Conservation (phyloP, 352 stramenopile genomes). For the Phytopythium delawarense region DNA sequence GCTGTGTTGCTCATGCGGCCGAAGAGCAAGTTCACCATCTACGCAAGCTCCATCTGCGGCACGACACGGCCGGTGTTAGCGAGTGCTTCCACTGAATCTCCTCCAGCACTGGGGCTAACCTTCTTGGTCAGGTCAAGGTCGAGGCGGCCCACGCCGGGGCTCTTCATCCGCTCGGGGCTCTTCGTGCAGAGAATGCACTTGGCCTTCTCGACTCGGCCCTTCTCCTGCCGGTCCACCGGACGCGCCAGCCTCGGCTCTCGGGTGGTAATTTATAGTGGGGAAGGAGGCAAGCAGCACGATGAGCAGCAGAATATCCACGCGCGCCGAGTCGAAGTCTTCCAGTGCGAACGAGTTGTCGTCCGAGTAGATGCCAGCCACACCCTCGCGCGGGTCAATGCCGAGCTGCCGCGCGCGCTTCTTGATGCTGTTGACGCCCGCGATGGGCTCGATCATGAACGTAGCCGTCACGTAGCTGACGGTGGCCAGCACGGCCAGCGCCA, state of each 20-base stretch:
- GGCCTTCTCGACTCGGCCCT: slow-evolving; percentile 47
- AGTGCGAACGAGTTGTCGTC: slow-evolving; percentile 28
- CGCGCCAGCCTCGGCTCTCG: neutral
- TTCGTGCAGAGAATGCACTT: neutral
- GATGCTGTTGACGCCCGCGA: slow-evolving; percentile 78
- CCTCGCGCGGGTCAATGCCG: slow-evolving; percentile 15
- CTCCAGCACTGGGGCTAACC: slow-evolving; percentile 15
- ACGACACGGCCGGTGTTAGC: neutral
- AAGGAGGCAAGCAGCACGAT: slow-evolving; percentile 33
- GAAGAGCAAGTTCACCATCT: slow-evolving; percentile 82
- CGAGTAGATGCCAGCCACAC: slow-evolving; percentile 18
- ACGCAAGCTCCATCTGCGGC: slow-evolving; percentile 76
- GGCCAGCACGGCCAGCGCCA: slow-evolving; percentile 52
- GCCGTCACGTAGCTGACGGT: slow-evolving; percentile 76
- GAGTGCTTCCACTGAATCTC: neutral
- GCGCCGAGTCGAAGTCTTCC: slow-evolving; percentile 33
- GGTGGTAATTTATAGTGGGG: neutral
- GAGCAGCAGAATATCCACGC: slow-evolving; percentile 72
- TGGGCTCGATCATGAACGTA: slow-evolving; percentile 85
- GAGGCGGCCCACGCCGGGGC: slow-evolving; percentile 21
- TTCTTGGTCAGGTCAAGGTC: slow-evolving; percentile 80
- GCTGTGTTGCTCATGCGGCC: slow-evolving; percentile 54
- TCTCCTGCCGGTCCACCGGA: slow-evolving; percentile 20
- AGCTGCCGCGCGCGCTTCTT: slow-evolving; percentile 47
- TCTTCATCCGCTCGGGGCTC: slow-evolving; percentile 19